These are phyloP conservation scores for Epichloe scottii DNA, from an alignment of 2,329 filamentous ascomycete genomes.

Conservation along the genomic window DNA sequence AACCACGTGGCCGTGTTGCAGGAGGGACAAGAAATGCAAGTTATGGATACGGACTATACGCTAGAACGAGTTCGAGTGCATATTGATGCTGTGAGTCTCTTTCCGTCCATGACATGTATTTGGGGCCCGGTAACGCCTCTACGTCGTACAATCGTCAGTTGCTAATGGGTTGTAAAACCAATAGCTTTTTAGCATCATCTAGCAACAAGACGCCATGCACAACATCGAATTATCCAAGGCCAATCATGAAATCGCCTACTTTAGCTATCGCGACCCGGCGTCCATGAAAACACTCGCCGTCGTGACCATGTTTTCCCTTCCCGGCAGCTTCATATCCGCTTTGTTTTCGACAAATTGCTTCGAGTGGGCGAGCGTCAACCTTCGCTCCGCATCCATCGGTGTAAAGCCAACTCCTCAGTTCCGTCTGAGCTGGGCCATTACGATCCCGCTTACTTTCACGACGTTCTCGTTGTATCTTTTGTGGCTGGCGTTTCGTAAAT, in stretches of 20 bases:
- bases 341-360: conserved; percentile 27
- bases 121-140: too few relatives aligned
- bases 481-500: conserved; percentile 20
- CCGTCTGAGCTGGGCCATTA: conserved; percentile 10
- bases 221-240: too few relatives aligned
- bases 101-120: conserved; percentile 6
- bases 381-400: background rate
- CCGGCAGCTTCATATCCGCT: conserved; percentile 28
- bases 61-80: conserved; percentile 18
- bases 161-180: too few relatives aligned
- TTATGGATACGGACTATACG: conserved; percentile 18
- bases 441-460: conserved; percentile 23
- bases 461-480: conserved; percentile 24
- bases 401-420: too few relatives aligned
- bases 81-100: conserved; percentile 22
- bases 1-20: conserved; percentile 18
- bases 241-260: background rate
- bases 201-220: too few relatives aligned
- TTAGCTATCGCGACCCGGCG: conserved; percentile 26
- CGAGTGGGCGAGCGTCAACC: conserved; percentile 18
- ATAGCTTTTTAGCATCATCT: too few relatives aligned
- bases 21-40: conserved; percentile 23
- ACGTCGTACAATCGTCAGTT: too few relatives aligned
- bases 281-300: conserved; percentile 30
- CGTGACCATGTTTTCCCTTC: conserved; percentile 31